Base-by-base conservation (phyloP, 2,329 filamentous ascomycete genomes). In the Ustulina deusta region DNA sequence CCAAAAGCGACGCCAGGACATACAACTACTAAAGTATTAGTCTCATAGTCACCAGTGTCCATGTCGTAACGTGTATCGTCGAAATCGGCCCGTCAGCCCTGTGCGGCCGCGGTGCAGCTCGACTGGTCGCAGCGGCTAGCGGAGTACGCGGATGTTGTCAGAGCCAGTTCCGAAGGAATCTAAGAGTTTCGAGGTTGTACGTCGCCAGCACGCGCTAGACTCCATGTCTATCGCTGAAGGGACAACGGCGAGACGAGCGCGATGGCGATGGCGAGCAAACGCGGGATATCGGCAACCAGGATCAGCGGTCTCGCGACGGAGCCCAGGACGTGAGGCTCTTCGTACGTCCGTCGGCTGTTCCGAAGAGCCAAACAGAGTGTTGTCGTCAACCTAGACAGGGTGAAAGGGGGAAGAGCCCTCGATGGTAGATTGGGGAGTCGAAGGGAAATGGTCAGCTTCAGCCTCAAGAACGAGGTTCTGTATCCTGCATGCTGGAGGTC, bases 21-120 rank as follows among this genome's bases (percentile, higher is more conserved):
- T 72, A 89, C 87, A 81, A 89, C 83, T 75, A 87, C 80, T 74
- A 89, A 79, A 69, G 83, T 83, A 80, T 89, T 89, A 76, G 87
- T 89, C 75, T 88, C 86, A 79, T 88, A 88, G 80, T 89, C 87
- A 72, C 86, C 85, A 78, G 85, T 84, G 79, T 89, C 87, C 87
- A 89, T 89, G 76, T 85, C 86, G 85, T 76, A 76, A 79, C 73
- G 78, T 75, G 72, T 78, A 71, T 54, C 46, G 36, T 60, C 29
- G 52, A 46, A 48, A 49, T 75, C 70, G 68, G 69, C 69, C 69
- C 73, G 69, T 69, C 72, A 34, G 55, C 60, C 61, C 22, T 61
- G 44, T 57, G 55, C 54, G 51, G 52, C 55, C 57, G 32, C 51
- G 55, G 40, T 70, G 56, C 65, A 73, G 60, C 55, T 67, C 70